Base-by-base conservation (phyloP, 352 stramenopile species). In the Thraustochytrium striatum region DNA sequence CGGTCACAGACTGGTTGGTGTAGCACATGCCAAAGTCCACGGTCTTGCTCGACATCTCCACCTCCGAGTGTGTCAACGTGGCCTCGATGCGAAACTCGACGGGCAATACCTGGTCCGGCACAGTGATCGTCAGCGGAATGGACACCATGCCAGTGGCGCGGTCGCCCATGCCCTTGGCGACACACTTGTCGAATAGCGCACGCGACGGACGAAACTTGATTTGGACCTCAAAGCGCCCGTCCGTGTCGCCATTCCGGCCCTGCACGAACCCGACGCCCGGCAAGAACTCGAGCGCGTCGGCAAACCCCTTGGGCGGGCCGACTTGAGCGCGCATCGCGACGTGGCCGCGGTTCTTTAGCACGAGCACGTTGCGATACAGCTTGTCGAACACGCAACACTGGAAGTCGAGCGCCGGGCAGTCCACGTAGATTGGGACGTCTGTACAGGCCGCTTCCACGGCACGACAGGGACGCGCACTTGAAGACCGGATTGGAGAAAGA, bases 211-310 rank as follows among this genome's bases (percentile, higher is more conserved):
- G 84, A 61, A 94, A 92, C 78, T 86, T 84, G 8, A 90, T 78
- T 36, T 93, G 87, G 2, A 95, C 82, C 16, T 83, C 72, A 36
- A 95, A 91, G 25, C 59, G 83, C 5, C 85, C 87, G n/a, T 79
- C 79, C 5, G 83, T 62, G 13, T 35, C 47, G 50, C 39, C 35
- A 50, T 33, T 53, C 13, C 82, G 78, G 2, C 68, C 86, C 65
- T 97, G 91, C 0, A 95, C 87, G 78, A 91, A 96, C 2, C 90
- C 90, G 73, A 94, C 92, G 61, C 85, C 86, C 0, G 92, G 92
- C 19, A 88, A 82, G 59, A 95, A 93, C 68, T 94, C 89, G 11
- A 95, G 55, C 50, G 81, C 88, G 0, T 86, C 83, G 19, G 82
- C 72, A 0, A 96, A 84, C 2, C 81, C 61, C 55, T 89, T 88